Percentiles rank a stretch among this genome's conserved stretches.
Evolutionary conservation across 495 filamentous ascomycete species (phyloP).

Genomic region (Evansstolkia leycettana): DNA sequence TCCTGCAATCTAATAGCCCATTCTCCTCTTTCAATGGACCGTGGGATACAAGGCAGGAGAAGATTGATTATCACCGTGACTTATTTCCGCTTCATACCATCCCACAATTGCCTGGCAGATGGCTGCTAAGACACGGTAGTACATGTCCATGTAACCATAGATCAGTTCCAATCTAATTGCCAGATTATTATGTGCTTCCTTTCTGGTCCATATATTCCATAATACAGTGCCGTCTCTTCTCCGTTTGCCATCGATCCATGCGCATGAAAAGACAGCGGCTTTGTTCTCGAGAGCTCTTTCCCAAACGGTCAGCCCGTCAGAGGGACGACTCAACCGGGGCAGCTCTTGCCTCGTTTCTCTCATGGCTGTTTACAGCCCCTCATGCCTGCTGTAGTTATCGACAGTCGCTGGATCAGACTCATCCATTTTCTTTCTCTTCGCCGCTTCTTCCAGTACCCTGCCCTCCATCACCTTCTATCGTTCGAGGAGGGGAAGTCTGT

Average conservation of each 20-base stretch:
- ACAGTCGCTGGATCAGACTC: no score
- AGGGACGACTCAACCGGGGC: no score
- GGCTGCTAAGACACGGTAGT: constrained; percentile 32
- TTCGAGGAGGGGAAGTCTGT: constrained; percentile 1
- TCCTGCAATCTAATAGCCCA: constrained; percentile 71
- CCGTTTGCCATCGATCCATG: no score
- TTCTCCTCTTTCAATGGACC: constrained; percentile 32
- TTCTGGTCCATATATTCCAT: no score
- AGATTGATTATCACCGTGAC: constrained; percentile 38
- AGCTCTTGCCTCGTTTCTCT: neutral
- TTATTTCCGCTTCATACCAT: constrained; percentile 38
- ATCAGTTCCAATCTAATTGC: neutral
- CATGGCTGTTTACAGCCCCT: no score
- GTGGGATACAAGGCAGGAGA: constrained; percentile 67
- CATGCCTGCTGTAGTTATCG: no score
- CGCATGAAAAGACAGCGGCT: no score
- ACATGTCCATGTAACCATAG: constrained; percentile 13
- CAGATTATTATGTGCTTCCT: neutral
- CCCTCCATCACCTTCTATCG: neutral
- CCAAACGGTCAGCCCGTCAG: no score
- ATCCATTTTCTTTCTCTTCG: constrained; percentile 1
- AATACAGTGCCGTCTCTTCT: no score
- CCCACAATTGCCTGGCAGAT: constrained; percentile 22
- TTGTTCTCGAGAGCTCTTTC: no score
- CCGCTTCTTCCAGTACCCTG: constrained; percentile 2